Percentiles rank a stretch among this genome's conserved stretches.
Evolutionary conservation across 306 rosid species (phyloP).

Genomic region (Lathyrus tuberosus): DNA sequence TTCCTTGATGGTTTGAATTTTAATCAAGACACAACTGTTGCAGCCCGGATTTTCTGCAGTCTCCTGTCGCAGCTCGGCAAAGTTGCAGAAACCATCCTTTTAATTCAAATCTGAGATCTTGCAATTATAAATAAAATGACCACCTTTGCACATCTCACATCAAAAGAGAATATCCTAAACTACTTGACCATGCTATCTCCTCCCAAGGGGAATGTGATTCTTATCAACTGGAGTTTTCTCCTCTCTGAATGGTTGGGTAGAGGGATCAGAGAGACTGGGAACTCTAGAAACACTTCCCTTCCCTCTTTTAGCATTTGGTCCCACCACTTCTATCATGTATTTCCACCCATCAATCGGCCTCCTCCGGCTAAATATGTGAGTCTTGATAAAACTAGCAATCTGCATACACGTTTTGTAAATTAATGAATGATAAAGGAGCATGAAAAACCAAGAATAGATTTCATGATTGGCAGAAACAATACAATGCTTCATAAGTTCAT

Average conservation of each 20-base stretch:
- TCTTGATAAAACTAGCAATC: constrained; percentile 97
- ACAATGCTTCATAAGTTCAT: constrained; percentile 7
- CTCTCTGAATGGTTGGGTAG: constrained; percentile 90
- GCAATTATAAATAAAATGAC: constrained; percentile 14
- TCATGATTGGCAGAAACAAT: constrained; percentile 1
- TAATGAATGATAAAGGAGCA: constrained; percentile 7
- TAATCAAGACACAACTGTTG: not conserved
- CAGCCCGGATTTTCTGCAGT: not conserved
- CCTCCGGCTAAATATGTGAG: constrained; percentile 90
- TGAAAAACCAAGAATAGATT: constrained; percentile 1
- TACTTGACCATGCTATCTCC: constrained; percentile 48
- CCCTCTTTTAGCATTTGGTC: constrained; percentile 94
- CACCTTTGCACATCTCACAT: constrained; percentile 10
- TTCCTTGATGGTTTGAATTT: constrained; percentile 24
- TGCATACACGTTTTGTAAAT: constrained; percentile 43
- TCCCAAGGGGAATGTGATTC: constrained; percentile 42
- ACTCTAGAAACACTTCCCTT: constrained; percentile 83
- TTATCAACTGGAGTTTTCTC: constrained; percentile 52
- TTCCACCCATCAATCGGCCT: constrained; percentile 97
- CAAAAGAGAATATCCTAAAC: constrained; percentile 16
- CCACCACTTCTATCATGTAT: constrained; percentile 95
- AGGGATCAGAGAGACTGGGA: constrained; percentile 83
- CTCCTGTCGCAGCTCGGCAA: not conserved
- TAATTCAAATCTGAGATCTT: not conserved
- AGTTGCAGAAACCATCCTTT: constrained; percentile 1